phyloP scores from a whole-genome alignment of 2,329 filamentous ascomycete genomes.

The Bipolaris victoriae region DNA sequence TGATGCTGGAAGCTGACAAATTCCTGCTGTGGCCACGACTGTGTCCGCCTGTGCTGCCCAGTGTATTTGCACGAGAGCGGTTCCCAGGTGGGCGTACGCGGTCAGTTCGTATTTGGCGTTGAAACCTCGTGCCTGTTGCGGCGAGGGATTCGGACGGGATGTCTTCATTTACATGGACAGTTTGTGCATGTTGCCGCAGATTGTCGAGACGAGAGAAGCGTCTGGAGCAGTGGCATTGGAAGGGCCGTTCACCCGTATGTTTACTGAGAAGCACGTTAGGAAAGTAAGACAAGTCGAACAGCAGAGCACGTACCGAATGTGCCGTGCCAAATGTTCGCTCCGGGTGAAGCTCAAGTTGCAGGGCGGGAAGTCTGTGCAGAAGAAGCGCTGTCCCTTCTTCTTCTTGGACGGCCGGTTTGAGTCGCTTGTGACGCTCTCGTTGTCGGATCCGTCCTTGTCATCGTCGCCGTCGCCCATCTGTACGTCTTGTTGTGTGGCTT shows the following conservation, averaged over 20 bases:
- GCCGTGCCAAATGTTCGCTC: slow-evolving; percentile 91
- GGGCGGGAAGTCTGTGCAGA: slow-evolving; percentile 92
- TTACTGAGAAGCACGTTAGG: slow-evolving; percentile 65
- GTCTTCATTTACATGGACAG: slow-evolving; percentile 96
- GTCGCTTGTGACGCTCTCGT: slow-evolving; percentile 57
- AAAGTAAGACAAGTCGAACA: slow-evolving; percentile 2
- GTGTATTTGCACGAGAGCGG: slow-evolving; percentile 77
- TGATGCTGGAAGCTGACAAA: slow-evolving; percentile 85
- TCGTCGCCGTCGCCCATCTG: slow-evolving; percentile 76
- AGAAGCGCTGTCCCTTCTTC: slow-evolving; percentile 96
- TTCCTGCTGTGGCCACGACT: slow-evolving; percentile 82
- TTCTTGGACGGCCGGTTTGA: slow-evolving; percentile 84
- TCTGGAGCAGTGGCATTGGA: slow-evolving; percentile 92
- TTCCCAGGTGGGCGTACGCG: slow-evolving; percentile 75
- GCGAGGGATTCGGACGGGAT: slow-evolving; percentile 94
- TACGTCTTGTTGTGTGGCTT: slow-evolving; percentile 70
- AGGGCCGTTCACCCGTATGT: slow-evolving; percentile 95
- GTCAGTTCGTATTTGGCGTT: slow-evolving; percentile 89
- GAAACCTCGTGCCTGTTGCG: slow-evolving; percentile 88
- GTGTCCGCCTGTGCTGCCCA: slow-evolving; percentile 73
- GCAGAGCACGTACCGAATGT: slow-evolving; percentile 74
- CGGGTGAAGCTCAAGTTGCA: slow-evolving; percentile 94
- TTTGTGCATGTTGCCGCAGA: slow-evolving; percentile 93
- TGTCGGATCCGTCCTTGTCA: slow-evolving; percentile 60
- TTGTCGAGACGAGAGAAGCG: slow-evolving; percentile 95